Evolutionary conservation across 805 yeast species (phyloP), one percentile per base, ranked within the genome.

Genomic region (Wickerhamomyces xylosicus): DNA sequence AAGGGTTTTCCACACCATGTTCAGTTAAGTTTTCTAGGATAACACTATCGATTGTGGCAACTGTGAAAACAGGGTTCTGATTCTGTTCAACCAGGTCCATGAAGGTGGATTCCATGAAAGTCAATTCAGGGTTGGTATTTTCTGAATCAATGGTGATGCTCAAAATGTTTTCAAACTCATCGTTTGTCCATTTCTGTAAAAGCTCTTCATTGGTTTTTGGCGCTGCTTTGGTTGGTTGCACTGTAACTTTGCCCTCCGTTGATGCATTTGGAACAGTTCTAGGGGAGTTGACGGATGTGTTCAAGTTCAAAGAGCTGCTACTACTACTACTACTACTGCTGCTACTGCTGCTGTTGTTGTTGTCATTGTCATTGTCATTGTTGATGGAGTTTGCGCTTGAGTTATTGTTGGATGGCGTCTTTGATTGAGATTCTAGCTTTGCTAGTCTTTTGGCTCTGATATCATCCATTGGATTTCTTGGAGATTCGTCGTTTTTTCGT

Each of bases 21-120:
- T 77, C 83, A 2, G 79, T 66, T 34, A 79, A 56, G 17, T 72
- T 53, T 43, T 77, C 82, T 54, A 78, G 65, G 40, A 77, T 67
- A 3, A 70, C 60, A 7, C 69, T 60, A 45, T 79, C 86, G 27
- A 74, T 52, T 2, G 47, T 31, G 2, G 41, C 40, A 16, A 32
- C 35, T 4, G 41, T 38, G 33, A 52, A 47, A 7, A 43, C 40
- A 1, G 51, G 47, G 9, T 52, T 54, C 19, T 40, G 35, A 4
- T 47, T 37, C 28, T 37, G 45, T 21, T 49, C 54, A 25, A 50
- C 49, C 3, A 52, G 25, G 22, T 52, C 57, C 13, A 44, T 34
- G 40, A 46, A 54, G 3, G 54, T 46, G 14, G 45, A 34, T 33
- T 53, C 54, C 15, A 53, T 33, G 38, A 54, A 50, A 2, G 37